These are phyloP conservation scores for Trypanosoma brucei DNA, from an alignment of 208 protist species.

Conservation along the genomic window DNA sequence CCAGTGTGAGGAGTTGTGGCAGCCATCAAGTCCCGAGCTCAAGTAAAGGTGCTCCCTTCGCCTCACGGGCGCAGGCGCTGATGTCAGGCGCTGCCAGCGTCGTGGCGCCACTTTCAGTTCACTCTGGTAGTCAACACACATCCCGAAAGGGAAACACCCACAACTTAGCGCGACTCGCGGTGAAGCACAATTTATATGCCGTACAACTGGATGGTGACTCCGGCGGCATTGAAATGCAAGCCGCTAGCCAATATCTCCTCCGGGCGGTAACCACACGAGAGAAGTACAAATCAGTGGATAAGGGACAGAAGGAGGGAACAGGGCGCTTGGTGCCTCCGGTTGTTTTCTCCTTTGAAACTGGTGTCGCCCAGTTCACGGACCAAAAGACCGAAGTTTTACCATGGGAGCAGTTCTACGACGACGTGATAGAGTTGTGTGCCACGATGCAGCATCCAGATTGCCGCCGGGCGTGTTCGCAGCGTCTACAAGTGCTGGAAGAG, in stretches of 20 bases:
- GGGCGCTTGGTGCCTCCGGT: constrained; percentile 27
- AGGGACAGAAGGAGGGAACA: constrained; percentile 42
- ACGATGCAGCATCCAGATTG: constrained; percentile 53
- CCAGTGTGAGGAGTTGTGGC: too few species aligned
- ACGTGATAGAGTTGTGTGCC: constrained; percentile 39
- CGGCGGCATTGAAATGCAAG: constrained; percentile 73
- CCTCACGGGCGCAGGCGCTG: background rate
- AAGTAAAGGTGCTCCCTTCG: background rate
- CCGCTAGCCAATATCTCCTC: constrained; percentile 41
- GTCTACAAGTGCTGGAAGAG: constrained; percentile 89
- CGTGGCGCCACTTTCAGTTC: too few species aligned
- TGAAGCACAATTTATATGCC: constrained; percentile 34
- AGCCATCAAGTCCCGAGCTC: too few species aligned
- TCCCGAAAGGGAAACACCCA: background rate
- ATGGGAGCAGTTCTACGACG: constrained; percentile 74
- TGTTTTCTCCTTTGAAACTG: constrained; percentile 58
- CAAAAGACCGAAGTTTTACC: constrained; percentile 43
- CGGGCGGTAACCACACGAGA: constrained; percentile 47
- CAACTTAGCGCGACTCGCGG: background rate
- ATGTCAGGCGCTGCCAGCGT: background rate
- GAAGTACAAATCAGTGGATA: constrained; percentile 65
- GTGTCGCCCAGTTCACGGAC: constrained; percentile 55
- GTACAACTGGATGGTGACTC: constrained; percentile 66
- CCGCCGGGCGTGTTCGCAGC: constrained; percentile 44
- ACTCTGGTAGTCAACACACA: too few species aligned